Base-by-base conservation (phyloP, 495 filamentous ascomycete species). In the Beverwykella pulmonaria region DNA sequence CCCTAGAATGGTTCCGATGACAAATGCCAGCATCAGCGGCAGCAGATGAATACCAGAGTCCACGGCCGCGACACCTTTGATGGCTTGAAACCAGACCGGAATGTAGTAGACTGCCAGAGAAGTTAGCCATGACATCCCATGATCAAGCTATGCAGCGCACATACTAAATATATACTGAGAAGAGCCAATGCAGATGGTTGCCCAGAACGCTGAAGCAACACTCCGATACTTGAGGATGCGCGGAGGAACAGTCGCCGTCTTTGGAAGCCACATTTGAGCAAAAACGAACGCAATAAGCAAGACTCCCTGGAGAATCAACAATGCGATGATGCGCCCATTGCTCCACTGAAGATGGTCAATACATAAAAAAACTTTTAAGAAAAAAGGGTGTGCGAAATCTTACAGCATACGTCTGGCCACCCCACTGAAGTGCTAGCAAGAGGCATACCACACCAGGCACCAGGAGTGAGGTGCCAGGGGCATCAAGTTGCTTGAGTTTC, bases 391-490 rank as follows among this genome's bases (percentile, higher is more conserved):
- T n/a, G 6, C 46, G 46, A 5, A 19, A 23, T 6, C 46, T 48
- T 23, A 48, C 46, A 48, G 46, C 46, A 5, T 48, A 48, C 17
- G 6, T 48, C 17, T n/a, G 15, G 5, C 90, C 91, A 48, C 91
- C 92, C 91, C 91, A 96, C 73, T 93, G 90, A 19, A 96, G 79
- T 0, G 92, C 92, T 0, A 96, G 80, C 10, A 94, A 74, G 1
- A 93, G 75, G 65, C 83, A 88, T 69, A 93, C 80, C 27, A 94
- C 83, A 15, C 80, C 83, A 2, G 90, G 90, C 47, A 94, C 78
- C 71, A 94, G 89, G 59, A 89, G 74, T 2, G 79, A 1, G 0
- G 84, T 88, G 2, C 91, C 91, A 1, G 82, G 67, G 1, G 86
- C 79, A 73, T 95, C 92, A 53, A 93, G 80, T 53, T 86, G 80